phyloP scores from a whole-genome alignment of 2,329 filamentous ascomycete genomes.

The Penicillium thymicola region DNA sequence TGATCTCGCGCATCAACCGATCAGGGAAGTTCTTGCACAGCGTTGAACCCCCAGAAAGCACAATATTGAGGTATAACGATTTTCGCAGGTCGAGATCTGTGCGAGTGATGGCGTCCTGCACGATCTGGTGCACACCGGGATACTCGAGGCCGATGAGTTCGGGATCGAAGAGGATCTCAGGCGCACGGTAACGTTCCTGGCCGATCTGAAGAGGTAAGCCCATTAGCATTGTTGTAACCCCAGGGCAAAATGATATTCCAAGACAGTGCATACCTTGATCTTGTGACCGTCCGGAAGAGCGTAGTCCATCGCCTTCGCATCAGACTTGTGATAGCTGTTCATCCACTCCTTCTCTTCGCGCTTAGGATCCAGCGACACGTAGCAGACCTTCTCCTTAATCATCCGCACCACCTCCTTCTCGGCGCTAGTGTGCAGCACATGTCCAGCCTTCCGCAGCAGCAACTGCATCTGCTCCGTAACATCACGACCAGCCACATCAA shows the following conservation, averaged over 20 bases:
- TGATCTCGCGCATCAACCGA: conserved; percentile 84
- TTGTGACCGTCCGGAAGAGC: conserved; percentile 88
- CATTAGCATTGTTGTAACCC: background rate
- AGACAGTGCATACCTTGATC: conserved; percentile 65
- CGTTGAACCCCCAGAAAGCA: conserved; percentile 92
- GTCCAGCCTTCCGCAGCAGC: conserved; percentile 84
- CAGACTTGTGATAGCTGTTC: conserved; percentile 65
- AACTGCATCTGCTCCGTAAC: conserved; percentile 94
- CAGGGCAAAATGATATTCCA: background rate
- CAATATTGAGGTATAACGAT: conserved; percentile 91
- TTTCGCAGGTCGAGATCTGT: conserved; percentile 96
- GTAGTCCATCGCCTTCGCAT: conserved; percentile 80
- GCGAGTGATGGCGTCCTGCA: conserved; percentile 90
- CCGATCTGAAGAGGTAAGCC: conserved; percentile 61
- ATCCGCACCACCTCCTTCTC: conserved; percentile 98
- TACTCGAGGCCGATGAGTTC: conserved; percentile 97
- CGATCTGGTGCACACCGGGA: conserved; percentile 94
- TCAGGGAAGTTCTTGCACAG: conserved; percentile 97
- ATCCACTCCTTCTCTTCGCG: conserved; percentile 97
- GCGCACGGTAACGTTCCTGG: conserved; percentile 88
- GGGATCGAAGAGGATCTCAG: conserved; percentile 96
- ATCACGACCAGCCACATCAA: conserved; percentile 93
- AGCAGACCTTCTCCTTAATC: conserved; percentile 94
- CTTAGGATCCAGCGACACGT: conserved; percentile 84
- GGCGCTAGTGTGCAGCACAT: conserved; percentile 94